phyloP scores from a whole-genome alignment of 768 basidiomycete genomes.

The Pleurotus djamor region DNA sequence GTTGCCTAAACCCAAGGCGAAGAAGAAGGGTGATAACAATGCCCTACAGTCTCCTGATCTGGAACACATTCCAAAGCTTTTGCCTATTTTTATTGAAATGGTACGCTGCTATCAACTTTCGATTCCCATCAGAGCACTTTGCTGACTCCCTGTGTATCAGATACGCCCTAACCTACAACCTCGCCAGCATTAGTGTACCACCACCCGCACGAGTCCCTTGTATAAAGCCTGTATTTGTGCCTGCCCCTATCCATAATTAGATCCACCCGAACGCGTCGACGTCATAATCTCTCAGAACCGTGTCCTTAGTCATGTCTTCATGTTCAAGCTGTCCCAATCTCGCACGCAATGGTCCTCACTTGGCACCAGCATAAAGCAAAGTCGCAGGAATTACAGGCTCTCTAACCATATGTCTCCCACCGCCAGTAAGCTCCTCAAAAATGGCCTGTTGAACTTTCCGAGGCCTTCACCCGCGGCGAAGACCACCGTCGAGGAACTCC shows the following conservation, averaged over 20 bases:
- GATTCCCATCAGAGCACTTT: background rate
- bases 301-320: too few relatives aligned
- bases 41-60: constrained; percentile 74
- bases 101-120: constrained; percentile 42
- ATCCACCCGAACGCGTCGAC: too few relatives aligned
- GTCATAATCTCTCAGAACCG: too few relatives aligned
- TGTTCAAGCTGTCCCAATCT: too few relatives aligned
- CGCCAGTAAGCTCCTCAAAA: background rate
- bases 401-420: background rate
- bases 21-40: constrained; percentile 44
- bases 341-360: too few relatives aligned
- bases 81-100: constrained; percentile 92
- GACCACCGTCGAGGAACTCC: constrained; percentile 35
- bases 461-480: constrained; percentile 43
- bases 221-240: too few relatives aligned
- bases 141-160: constrained; percentile 17
- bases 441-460: constrained; percentile 44
- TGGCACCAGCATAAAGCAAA: background rate
- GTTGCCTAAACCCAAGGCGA: constrained; percentile 20
- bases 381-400: background rate
- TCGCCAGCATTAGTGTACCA: too few relatives aligned
- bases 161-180: constrained; percentile 42
- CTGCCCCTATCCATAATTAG: too few relatives aligned
- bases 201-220: too few relatives aligned
- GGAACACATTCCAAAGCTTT: constrained; percentile 70